Percentiles rank a stretch among this genome's conserved stretches.
Conservation (phyloP, 129 eudicot species). For the Smallanthus sonchifolius region DNA sequence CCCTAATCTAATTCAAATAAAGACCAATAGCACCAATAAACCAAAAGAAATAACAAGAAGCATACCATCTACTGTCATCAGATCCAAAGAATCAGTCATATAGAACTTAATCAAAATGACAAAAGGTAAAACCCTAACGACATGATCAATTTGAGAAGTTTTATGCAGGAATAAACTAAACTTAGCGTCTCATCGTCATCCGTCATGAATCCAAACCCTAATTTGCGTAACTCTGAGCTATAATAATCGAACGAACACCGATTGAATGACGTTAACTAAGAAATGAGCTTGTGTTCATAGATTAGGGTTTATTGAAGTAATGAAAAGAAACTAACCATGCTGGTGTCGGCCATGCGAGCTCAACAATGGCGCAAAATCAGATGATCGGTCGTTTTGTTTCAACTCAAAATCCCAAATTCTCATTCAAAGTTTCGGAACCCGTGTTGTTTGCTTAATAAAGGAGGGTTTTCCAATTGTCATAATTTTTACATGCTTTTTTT, state of each 20-base stretch:
- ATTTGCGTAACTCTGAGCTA: background rate
- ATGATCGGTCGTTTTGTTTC: background rate
- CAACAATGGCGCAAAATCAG: background rate
- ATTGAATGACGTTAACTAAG: background rate
- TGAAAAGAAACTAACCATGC: constrained; percentile 6
- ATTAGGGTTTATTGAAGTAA: background rate
- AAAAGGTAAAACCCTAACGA: constrained; percentile 14
- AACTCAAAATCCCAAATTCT: background rate
- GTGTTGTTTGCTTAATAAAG: no score
- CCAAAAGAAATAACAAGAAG: background rate
- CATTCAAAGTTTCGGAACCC: no score
- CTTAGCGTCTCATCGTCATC: background rate
- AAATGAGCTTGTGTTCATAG: background rate
- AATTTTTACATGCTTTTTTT: no score
- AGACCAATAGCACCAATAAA: background rate
- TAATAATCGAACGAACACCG: background rate
- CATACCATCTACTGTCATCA: background rate
- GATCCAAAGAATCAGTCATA: constrained; percentile 4
- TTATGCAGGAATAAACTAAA: background rate
- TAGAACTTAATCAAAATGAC: background rate
- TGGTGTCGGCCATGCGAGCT: background rate
- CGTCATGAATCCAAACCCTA: background rate
- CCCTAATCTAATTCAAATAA: background rate
- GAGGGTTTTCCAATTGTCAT: no score
- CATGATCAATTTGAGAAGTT: constrained; percentile 1